Percentiles rank a stretch among this genome's conserved stretches.
Evolutionary conservation across 768 basidiomycete genomes (phyloP).

Genomic region (Lentinula sp.): DNA sequence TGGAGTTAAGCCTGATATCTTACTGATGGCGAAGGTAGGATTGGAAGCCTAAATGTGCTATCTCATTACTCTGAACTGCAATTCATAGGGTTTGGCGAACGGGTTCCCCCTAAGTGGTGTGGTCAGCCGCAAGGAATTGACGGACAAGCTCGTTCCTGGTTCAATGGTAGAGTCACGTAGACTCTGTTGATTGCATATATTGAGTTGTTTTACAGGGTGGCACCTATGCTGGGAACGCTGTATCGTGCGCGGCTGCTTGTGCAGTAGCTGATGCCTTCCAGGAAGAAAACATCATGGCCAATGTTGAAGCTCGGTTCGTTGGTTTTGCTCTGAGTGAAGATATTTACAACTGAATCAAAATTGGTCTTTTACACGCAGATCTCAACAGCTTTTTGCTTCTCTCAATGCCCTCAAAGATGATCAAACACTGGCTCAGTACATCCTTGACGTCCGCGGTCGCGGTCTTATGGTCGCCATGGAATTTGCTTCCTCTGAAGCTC

Average conservation of each 20-base stretch:
- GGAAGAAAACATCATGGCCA: slow-evolving; percentile 77
- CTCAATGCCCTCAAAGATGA: slow-evolving; percentile 55
- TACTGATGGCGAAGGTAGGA: slow-evolving; percentile 80
- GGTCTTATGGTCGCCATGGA: slow-evolving; percentile 89
- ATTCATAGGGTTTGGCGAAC: slow-evolving; percentile 67
- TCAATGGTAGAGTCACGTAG: slow-evolving; percentile 49
- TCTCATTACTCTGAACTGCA: not conserved
- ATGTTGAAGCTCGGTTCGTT: slow-evolving; percentile 64
- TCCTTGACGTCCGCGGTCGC: slow-evolving; percentile 82
- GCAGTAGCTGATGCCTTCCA: slow-evolving; percentile 74
- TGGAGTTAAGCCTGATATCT: slow-evolving; percentile 80
- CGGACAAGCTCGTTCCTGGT: slow-evolving; percentile 74
- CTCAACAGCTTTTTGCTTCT: slow-evolving; percentile 60
- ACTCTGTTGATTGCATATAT: not conserved
- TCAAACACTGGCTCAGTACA: slow-evolving; percentile 43
- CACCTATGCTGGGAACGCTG: slow-evolving; percentile 89
- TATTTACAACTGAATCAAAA: not conserved
- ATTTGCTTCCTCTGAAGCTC: slow-evolving; percentile 58
- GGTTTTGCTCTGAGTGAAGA: not conserved
- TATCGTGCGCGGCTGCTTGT: slow-evolving; percentile 85
- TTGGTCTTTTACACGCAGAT: slow-evolving; percentile 32
- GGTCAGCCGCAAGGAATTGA: slow-evolving; percentile 73
- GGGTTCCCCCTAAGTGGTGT: slow-evolving; percentile 93
- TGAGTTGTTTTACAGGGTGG: slow-evolving; percentile 50
- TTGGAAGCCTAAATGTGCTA: not conserved